Conservation (phyloP, 495 filamentous ascomycete genomes). For the Cercophora newfieldiana region DNA sequence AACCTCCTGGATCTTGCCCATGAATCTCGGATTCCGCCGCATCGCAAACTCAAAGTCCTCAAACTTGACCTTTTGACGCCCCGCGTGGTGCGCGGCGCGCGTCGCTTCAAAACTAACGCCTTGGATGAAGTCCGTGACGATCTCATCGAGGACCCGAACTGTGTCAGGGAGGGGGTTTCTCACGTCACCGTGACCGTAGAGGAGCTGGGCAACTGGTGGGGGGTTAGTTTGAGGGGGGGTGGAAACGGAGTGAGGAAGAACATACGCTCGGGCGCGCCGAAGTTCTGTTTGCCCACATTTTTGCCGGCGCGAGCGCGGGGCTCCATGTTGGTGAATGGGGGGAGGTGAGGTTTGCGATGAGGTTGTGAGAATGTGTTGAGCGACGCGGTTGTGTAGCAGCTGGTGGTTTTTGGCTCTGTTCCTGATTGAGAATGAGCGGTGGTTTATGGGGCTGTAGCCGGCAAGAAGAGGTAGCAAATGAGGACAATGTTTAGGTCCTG, state of each 20-base stretch:
- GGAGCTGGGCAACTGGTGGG: constrained; percentile 67
- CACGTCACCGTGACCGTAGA: constrained; percentile 84
- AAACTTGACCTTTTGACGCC: constrained; percentile 93
- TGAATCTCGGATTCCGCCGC: constrained; percentile 76
- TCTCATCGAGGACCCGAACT: constrained; percentile 85
- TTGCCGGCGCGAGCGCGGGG: constrained; percentile 74
- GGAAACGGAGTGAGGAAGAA: constrained; percentile 18
- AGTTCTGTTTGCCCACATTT: constrained; percentile 88
- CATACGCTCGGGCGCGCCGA: constrained; percentile 72
- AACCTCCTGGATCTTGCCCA: constrained; percentile 87
- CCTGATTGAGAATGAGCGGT: neutral
- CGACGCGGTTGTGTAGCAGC: neutral
- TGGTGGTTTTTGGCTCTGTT: neutral
- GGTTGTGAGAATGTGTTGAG: neutral
- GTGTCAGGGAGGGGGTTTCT: constrained; percentile 73
- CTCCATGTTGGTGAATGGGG: constrained; percentile 54
- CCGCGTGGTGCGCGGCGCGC: constrained; percentile 73
- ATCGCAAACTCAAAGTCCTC: constrained; percentile 96
- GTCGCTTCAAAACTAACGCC: constrained; percentile 88
- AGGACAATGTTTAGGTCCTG: no score
- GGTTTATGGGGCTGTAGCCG: neutral
- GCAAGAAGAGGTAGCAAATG: no score
- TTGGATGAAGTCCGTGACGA: constrained; percentile 87
- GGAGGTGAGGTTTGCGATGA: neutral
- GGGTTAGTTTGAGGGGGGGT: constrained; percentile 6